Evolutionary conservation across 176 grass and related monocot species (phyloP).

Genomic region (Carex scoparia): DNA sequence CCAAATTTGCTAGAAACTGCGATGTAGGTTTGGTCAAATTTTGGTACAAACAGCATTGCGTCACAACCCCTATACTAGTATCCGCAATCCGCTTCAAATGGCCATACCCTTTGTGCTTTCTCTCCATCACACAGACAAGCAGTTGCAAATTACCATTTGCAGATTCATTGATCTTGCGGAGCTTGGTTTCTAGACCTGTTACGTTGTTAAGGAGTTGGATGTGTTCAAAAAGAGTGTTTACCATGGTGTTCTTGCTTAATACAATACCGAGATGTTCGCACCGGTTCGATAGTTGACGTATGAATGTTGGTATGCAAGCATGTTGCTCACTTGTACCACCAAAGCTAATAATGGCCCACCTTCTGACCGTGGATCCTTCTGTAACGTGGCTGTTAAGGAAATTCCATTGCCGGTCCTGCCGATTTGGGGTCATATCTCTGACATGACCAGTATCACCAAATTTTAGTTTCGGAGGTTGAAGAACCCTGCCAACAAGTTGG

Average conservation of each 20-base stretch:
- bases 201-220: slow-evolving; percentile 82
- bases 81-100: slow-evolving; percentile 91
- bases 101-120: slow-evolving; percentile 66
- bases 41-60: slow-evolving; percentile 91
- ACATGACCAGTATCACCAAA: slow-evolving; percentile 62
- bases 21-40: slow-evolving; percentile 61
- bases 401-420: slow-evolving; percentile 85
- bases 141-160: slow-evolving; percentile 73
- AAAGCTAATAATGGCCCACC: slow-evolving; percentile 91
- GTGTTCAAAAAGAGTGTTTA: slow-evolving; percentile 65
- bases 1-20: slow-evolving; percentile 76
- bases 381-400: slow-evolving; percentile 79
- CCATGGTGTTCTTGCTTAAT: slow-evolving; percentile 60
- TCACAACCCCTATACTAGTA: slow-evolving; percentile 75
- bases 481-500: slow-evolving; percentile 79
- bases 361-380: slow-evolving; percentile 69
- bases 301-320: slow-evolving; percentile 62
- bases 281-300: slow-evolving; percentile 58
- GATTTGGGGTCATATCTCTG: slow-evolving; percentile 70
- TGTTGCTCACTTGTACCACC: slow-evolving; percentile 71
- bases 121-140: slow-evolving; percentile 86
- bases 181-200: slow-evolving; percentile 57
- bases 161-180: slow-evolving; percentile 69
- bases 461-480: slow-evolving; percentile 86
- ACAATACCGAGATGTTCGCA: slow-evolving; percentile 83